phyloP scores from a whole-genome alignment of 2,329 filamentous ascomycete species.

The Xylariaceae sp. region DNA sequence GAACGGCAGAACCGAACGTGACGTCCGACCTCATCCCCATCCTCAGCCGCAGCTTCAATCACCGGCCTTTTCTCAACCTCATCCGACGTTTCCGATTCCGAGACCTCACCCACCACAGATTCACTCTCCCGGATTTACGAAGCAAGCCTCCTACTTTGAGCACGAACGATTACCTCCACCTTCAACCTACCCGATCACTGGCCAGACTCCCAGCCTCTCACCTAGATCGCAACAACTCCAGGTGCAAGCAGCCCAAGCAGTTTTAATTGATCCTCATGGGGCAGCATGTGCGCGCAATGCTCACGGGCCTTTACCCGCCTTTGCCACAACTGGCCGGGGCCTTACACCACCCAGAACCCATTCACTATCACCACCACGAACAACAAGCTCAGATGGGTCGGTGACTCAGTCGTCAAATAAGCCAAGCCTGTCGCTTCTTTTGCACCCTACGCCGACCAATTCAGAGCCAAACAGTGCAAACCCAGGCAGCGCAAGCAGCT shows the following conservation, averaged over 20 bases:
- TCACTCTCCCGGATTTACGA: constrained; percentile 8
- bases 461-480: constrained; percentile 48
- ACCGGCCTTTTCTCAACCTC: background rate
- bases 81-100: background rate
- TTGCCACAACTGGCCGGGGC: constrained; percentile 31
- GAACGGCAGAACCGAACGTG: no score
- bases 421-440: constrained; percentile 47
- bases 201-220: constrained; percentile 30
- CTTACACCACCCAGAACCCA: constrained; percentile 45
- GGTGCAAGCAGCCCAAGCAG: constrained; percentile 41
- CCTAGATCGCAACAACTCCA: constrained; percentile 46
- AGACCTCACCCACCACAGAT: constrained; percentile 12
- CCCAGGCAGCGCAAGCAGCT: constrained; percentile 46
- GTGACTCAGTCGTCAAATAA: constrained; percentile 32
- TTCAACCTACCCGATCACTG: constrained; percentile 29
- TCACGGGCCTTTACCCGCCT: constrained; percentile 44
- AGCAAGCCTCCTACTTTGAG: constrained; percentile 23
- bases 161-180: constrained; percentile 26
- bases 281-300: constrained; percentile 35
- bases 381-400: constrained; percentile 35
- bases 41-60: background rate
- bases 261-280: constrained; percentile 39
- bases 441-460: constrained; percentile 48
- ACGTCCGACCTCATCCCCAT: background rate
- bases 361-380: constrained; percentile 49